These are phyloP conservation scores for Psilocybe tampanensis DNA, from an alignment of 768 basidiomycete genomes.

Conservation along the genomic window DNA sequence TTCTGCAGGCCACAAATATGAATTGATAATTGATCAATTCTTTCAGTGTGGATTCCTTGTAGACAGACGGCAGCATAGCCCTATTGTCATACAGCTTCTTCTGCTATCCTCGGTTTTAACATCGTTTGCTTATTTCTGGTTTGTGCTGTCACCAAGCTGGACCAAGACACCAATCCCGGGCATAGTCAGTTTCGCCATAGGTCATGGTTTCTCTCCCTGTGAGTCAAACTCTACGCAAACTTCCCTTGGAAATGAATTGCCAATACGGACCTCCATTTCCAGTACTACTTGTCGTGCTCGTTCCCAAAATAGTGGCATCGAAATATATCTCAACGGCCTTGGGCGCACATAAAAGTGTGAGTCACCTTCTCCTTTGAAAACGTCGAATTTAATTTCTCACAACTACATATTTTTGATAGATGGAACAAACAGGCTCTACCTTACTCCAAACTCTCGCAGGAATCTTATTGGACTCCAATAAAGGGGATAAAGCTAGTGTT, in stretches of 20 bases:
- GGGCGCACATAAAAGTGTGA: constrained; percentile 77
- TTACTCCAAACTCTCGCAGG: constrained; percentile 77
- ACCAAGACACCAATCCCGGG: constrained; percentile 65
- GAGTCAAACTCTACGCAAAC: constrained; percentile 18
- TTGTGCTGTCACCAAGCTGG: constrained; percentile 57
- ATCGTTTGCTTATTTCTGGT: constrained; percentile 64
- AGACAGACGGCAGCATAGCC: constrained; percentile 58
- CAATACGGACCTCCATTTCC: constrained; percentile 4
- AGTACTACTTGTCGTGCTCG: constrained; percentile 77
- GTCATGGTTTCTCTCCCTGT: constrained; percentile 77
- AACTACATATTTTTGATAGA: constrained; percentile 40
- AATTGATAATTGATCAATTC: background rate
- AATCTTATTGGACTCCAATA: constrained; percentile 57
- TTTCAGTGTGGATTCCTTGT: constrained; percentile 65
- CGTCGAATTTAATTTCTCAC: background rate
- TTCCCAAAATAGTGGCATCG: constrained; percentile 67
- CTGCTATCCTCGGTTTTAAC: constrained; percentile 61
- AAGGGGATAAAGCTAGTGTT: constrained; percentile 25
- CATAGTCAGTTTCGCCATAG: constrained; percentile 61
- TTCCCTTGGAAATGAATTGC: background rate
- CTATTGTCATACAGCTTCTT: constrained; percentile 61
- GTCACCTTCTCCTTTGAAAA: constrained; percentile 21
- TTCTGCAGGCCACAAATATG: background rate
- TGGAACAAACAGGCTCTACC: constrained; percentile 76
- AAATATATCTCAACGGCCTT: constrained; percentile 81